Conservation (phyloP, 2,329 filamentous ascomycete genomes). For the Phaeophleospora eucalypticola region DNA sequence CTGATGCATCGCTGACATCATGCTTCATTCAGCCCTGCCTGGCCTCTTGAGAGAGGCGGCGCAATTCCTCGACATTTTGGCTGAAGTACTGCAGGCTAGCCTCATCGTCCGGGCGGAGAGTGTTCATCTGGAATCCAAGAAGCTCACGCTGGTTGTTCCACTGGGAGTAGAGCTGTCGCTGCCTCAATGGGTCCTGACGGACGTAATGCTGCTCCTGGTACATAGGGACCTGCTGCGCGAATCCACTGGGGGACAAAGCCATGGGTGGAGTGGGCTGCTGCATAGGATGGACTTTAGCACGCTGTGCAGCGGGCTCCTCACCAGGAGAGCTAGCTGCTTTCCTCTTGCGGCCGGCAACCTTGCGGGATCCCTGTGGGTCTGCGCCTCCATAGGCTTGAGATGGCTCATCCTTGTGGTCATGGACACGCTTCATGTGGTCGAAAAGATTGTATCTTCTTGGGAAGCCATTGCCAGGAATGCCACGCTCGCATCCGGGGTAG, state of each 20-base stretch:
- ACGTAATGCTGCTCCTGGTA: slow-evolving; percentile 8
- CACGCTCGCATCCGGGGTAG: slow-evolving; percentile 81
- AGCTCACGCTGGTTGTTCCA: slow-evolving; percentile 27
- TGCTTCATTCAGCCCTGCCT: slow-evolving; percentile 24
- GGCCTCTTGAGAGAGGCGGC: slow-evolving; percentile 24
- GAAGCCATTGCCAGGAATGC: slow-evolving; percentile 78
- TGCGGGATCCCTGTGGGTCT: slow-evolving; percentile 14
- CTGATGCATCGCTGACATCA: slow-evolving; percentile 2
- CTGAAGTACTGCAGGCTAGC: slow-evolving; percentile 21
- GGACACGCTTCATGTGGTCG: slow-evolving; percentile 96
- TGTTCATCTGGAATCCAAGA: slow-evolving; percentile 23
- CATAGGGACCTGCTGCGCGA: slow-evolving; percentile 5
- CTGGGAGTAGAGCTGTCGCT: slow-evolving; percentile 22
- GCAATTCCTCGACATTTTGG: slow-evolving; percentile 25
- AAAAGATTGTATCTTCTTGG: slow-evolving; percentile 92
- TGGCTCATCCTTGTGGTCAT: slow-evolving; percentile 52
- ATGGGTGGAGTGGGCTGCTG: slow-evolving; percentile 12
- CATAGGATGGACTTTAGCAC: slow-evolving; percentile 11
- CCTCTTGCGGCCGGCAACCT: slow-evolving; percentile 26
- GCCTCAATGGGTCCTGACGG: slow-evolving; percentile 9
- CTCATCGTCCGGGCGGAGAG: slow-evolving; percentile 25
- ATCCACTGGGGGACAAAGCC: slow-evolving; percentile 5
- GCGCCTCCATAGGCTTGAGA: slow-evolving; percentile 6
- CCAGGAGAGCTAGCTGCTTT: slow-evolving; percentile 21
- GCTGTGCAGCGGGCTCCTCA: slow-evolving; percentile 21